Evolutionary conservation across 345 rosid genomes (phyloP), one percentile per base, ranked within the genome.

Genomic region (Salix arbutifolia): DNA sequence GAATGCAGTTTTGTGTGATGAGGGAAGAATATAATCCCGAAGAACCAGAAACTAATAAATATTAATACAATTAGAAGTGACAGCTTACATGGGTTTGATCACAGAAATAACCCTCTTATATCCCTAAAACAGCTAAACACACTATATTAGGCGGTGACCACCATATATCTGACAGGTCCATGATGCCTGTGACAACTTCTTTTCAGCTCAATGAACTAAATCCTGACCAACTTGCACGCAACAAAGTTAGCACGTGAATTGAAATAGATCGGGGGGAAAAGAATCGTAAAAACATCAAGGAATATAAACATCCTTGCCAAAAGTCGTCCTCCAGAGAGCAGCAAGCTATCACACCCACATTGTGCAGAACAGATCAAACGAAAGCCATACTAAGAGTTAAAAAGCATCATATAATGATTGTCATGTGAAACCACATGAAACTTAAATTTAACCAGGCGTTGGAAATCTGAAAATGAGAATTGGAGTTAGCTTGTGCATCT

Each of bases 171-270:
- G 72, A 40, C 28, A 21, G 72, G 25, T 74, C 78, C 78, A 79
- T 65, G 74, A 77, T 23, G 79, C 78, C 71, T 67, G 68, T 61
- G 79, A 77, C 9, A 26, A 73, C 66, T 70, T 44, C 76, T 40
- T 68, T 76, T 60, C 81, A 75, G 69, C 79, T 53, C 84, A 80
- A 73, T 70, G 80, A 73, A 65, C 72, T 61, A 75, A 75, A 73
- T 46, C 80, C 84, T 78, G 86, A 78, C 73, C 82, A 84, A 23
- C 84, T 81, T 68, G 35, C 69, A 81, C 78, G 78, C 58, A 78
- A 58, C 71, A 66, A 35, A 26, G 78, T 81, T 81, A 81, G 86
- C 73, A 74, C 25, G 50, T 68, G 3, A 62, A n/a, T 31, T 68
- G 26, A 25, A 58, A 58, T 58, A 58, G 16, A 58, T 12, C 28